These are phyloP conservation scores for Naegleria fowleri DNA, from an alignment of 208 protist genomes.

Conservation along the genomic window DNA sequence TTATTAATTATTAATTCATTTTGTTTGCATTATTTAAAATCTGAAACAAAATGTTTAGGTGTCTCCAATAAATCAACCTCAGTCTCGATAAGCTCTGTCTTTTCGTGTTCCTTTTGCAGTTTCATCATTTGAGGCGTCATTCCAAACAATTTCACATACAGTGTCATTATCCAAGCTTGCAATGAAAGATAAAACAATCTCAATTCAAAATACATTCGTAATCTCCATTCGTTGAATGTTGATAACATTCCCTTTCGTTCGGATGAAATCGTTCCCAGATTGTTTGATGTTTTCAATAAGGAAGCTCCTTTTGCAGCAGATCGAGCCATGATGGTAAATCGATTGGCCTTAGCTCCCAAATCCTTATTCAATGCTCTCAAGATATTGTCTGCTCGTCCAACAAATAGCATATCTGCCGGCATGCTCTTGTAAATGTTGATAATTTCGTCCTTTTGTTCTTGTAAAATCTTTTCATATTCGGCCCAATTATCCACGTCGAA, in stretches of 20 bases:
- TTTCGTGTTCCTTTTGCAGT: neutral
- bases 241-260: neutral
- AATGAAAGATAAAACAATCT: neutral
- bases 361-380: neutral
- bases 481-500: neutral
- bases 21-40: neutral
- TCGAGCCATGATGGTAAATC: conserved; percentile 19
- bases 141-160: neutral
- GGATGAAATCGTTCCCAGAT: neutral
- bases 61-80: conserved; percentile 13
- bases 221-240: neutral
- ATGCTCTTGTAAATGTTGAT: neutral
- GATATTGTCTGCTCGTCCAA: neutral
- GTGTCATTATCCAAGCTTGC: neutral
- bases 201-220: neutral
- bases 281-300: neutral
- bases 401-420: neutral
- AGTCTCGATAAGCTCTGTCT: neutral
- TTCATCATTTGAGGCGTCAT: neutral
- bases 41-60: neutral
- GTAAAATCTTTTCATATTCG: neutral
- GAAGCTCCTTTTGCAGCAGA: neutral
- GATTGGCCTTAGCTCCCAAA: neutral
- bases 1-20: too few species aligned
- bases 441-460: neutral